phyloP scores from a whole-genome alignment of 2,329 filamentous ascomycete species.

The Aspergillus candidus region DNA sequence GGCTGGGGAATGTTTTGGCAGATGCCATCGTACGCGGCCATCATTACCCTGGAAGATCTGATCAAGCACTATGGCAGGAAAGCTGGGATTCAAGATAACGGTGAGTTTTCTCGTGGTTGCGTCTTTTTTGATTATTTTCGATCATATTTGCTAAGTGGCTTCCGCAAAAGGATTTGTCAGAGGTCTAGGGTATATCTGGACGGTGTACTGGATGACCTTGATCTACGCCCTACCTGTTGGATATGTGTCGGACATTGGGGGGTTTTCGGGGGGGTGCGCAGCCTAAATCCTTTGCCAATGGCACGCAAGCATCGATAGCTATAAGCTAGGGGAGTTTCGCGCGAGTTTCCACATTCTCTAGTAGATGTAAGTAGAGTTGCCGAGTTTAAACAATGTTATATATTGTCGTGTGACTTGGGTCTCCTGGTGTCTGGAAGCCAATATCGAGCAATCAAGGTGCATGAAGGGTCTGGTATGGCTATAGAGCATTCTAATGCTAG shows the following conservation, averaged over 20 bases:
- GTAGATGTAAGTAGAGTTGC: no score
- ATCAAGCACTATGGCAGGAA: constrained; percentile 1
- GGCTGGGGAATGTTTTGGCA: constrained; percentile 2
- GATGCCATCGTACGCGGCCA: constrained; percentile 1
- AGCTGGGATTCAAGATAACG: not conserved
- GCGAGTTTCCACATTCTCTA: no score
- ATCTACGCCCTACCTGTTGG: constrained; percentile 1
- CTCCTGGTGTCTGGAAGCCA: no score
- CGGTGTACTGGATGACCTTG: constrained; percentile 1
- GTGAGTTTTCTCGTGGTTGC: not conserved
- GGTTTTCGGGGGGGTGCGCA: not conserved
- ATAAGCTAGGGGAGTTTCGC: no score
- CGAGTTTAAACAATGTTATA: no score
- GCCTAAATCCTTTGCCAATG: no score
- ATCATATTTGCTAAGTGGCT: not conserved
- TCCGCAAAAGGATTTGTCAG: not conserved
- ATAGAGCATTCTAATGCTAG: no score
- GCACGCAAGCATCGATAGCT: no score
- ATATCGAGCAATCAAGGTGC: no score
- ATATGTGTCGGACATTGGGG: constrained; percentile 1
- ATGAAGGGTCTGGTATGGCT: no score
- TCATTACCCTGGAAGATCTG: constrained; percentile 1
- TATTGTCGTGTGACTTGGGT: no score
- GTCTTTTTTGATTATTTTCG: not conserved
- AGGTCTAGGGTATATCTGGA: constrained; percentile 1